phyloP scores from a whole-genome alignment of 2,329 filamentous ascomycete genomes.

The Tolypocladium sp. region DNA sequence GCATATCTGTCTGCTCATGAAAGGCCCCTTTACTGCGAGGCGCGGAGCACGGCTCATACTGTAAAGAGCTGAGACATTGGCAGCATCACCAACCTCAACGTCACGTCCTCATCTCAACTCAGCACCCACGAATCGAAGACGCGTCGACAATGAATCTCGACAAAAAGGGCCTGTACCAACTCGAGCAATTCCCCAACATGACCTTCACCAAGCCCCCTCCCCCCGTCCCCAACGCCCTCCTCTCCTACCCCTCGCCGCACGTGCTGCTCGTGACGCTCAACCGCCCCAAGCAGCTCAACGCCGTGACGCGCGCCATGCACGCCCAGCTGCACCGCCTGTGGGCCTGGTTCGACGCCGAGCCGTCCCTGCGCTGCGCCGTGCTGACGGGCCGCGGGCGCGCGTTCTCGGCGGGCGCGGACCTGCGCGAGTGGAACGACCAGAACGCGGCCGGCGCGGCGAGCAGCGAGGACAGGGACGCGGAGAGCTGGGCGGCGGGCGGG shows the following conservation, averaged over 20 bases:
- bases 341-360: constrained; percentile 55
- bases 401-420: constrained; percentile 61
- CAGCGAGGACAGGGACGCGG: constrained; percentile 2
- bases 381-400: constrained; percentile 54
- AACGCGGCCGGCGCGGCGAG: constrained; percentile 18
- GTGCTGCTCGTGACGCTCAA: constrained; percentile 52
- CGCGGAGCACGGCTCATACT: neutral
- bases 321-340: constrained; percentile 39
- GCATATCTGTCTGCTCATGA: neutral
- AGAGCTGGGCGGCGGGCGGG: constrained; percentile 33
- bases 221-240: constrained; percentile 25
- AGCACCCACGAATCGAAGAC: too few relatives aligned
- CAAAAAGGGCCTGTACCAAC: neutral
- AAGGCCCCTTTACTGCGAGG: neutral
- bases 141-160: constrained; percentile 7
- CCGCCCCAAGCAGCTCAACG: constrained; percentile 49
- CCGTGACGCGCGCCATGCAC: constrained; percentile 40
- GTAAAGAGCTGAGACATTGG: neutral
- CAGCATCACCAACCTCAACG: neutral
- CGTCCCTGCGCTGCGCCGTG: constrained; percentile 50
- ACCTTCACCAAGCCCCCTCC: constrained; percentile 28
- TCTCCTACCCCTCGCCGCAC: constrained; percentile 43
- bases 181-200: constrained; percentile 4
- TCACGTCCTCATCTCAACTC: neutral
- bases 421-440: constrained; percentile 51